Conservation (phyloP, 202 grass and related monocot species). For the Zoysia matrella region DNA sequence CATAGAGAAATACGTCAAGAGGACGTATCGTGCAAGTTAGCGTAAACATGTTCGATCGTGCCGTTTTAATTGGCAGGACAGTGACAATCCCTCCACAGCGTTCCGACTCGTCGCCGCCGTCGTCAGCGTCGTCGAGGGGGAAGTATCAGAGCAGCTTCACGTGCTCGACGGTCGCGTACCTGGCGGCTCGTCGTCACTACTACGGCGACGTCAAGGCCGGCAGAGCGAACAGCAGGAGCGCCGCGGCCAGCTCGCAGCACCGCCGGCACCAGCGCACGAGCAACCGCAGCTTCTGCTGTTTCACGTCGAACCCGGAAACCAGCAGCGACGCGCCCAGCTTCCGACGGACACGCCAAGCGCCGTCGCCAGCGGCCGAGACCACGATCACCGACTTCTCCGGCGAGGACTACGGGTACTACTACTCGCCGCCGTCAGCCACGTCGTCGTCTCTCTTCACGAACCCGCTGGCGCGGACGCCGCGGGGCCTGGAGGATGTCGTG, state of each 20-base stretch:
- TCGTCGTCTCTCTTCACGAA: conserved; percentile 65
- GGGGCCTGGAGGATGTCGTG: conserved; percentile 40
- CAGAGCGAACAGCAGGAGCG: conserved; percentile 28
- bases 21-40: not conserved
- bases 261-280: conserved; percentile 30
- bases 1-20: conserved; percentile 12
- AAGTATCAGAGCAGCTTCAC: conserved; percentile 58
- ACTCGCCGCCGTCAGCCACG: conserved; percentile 67
- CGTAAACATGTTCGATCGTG: not conserved
- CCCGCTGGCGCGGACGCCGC: conserved; percentile 43
- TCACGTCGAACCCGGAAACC: conserved; percentile 72
- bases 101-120: conserved; percentile 62
- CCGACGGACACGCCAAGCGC: conserved; percentile 51
- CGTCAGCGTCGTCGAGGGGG: conserved; percentile 51
- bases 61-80: conserved; percentile 45
- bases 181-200: conserved; percentile 58
- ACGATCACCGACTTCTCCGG: conserved; percentile 45
- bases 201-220: conserved; percentile 18
- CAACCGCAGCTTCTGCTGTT: conserved; percentile 75
- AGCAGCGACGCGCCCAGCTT: conserved; percentile 78
- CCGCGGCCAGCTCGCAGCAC: not conserved
- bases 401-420: conserved; percentile 55
- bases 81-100: conserved; percentile 71
- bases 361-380: conserved; percentile 29
- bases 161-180: conserved; percentile 44